A percentile compares a stretch with the other conserved stretches of the same genome.
Evolutionary conservation across 1,139 yeast species (phyloP).

Genomic region (Yamadazyma blattariae): DNA sequence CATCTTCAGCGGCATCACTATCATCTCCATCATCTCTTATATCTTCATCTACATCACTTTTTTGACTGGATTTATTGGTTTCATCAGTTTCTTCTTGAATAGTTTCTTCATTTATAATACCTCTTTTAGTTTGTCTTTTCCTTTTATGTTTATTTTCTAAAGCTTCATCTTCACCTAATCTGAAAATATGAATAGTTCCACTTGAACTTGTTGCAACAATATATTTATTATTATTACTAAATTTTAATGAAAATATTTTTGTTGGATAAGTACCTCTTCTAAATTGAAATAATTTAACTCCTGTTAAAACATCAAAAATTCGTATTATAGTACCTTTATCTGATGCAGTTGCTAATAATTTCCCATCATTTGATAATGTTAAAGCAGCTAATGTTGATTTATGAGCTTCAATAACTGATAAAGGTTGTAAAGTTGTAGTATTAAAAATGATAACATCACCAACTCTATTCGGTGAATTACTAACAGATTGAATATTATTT

Average conservation of each 20-base stretch:
- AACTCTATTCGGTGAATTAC: constrained; percentile 49
- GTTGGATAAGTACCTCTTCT: constrained; percentile 95
- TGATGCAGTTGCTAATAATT: constrained; percentile 86
- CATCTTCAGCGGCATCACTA: too few relatives aligned
- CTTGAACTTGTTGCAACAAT: constrained; percentile 87
- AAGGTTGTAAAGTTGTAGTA: constrained; percentile 72
- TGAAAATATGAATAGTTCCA: constrained; percentile 89
- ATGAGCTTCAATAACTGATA: constrained; percentile 91
- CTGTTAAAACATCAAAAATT: constrained; percentile 81
- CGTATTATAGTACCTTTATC: constrained; percentile 93
- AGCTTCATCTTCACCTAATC: constrained; percentile 62
- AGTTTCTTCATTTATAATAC: constrained; percentile 24
- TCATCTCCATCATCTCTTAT: constrained; percentile 9
- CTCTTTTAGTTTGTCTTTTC: constrained; percentile 21
- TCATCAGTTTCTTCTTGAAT: constrained; percentile 28
- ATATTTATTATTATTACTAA: constrained; percentile 71
- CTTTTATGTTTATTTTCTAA: constrained; percentile 39
- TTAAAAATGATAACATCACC: constrained; percentile 93
- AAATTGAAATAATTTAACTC: constrained; percentile 81
- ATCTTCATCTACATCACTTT: constrained; percentile 21
- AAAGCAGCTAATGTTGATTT: constrained; percentile 80
- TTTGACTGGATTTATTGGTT: constrained; percentile 10
- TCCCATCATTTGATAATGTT: constrained; percentile 76
- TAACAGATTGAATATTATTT: constrained; percentile 43
- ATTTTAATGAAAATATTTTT: constrained; percentile 76